phyloP scores from a whole-genome alignment of 345 rosid species.

The Salix suchowensis region DNA sequence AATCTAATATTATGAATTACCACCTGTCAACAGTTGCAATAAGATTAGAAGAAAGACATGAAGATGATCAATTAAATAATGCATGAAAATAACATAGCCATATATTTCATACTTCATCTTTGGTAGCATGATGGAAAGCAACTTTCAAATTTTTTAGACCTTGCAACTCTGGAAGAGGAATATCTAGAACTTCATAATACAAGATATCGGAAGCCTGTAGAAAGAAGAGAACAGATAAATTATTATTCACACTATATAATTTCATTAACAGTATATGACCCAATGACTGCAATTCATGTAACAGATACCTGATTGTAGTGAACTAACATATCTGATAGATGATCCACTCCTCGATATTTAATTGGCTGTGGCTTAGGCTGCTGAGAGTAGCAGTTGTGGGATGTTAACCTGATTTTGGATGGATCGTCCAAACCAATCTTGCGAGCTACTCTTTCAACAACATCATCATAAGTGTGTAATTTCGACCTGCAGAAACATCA shows the following conservation, averaged over 20 bases:
- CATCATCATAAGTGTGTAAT: constrained; percentile 84
- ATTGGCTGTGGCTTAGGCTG: constrained; percentile 96
- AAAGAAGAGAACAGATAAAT: background rate
- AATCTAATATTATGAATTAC: constrained; percentile 77
- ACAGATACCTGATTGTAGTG: constrained; percentile 81
- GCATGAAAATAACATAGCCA: background rate
- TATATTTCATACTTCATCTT: constrained; percentile 57
- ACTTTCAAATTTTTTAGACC: constrained; percentile 83
- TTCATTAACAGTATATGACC: background rate
- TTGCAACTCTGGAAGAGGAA: constrained; percentile 95
- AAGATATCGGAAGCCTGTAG: constrained; percentile 79
- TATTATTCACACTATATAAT: background rate
- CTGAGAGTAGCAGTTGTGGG: constrained; percentile 99
- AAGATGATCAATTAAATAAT: background rate
- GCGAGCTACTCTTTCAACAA: constrained; percentile 79
- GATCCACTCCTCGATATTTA: constrained; percentile 82
- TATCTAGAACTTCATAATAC: constrained; percentile 92
- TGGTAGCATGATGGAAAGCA: constrained; percentile 70
- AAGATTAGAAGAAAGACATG: constrained; percentile 11
- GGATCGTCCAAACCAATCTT: constrained; percentile 86
- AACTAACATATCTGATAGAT: constrained; percentile 80
- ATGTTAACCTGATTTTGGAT: constrained; percentile 80
- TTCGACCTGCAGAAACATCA: constrained; percentile 58
- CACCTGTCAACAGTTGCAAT: constrained; percentile 45
- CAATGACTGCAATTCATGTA: background rate